These are phyloP conservation scores for Ogataea trehalophila DNA, from an alignment of 805 yeast genomes.

Conservation along the genomic window DNA sequence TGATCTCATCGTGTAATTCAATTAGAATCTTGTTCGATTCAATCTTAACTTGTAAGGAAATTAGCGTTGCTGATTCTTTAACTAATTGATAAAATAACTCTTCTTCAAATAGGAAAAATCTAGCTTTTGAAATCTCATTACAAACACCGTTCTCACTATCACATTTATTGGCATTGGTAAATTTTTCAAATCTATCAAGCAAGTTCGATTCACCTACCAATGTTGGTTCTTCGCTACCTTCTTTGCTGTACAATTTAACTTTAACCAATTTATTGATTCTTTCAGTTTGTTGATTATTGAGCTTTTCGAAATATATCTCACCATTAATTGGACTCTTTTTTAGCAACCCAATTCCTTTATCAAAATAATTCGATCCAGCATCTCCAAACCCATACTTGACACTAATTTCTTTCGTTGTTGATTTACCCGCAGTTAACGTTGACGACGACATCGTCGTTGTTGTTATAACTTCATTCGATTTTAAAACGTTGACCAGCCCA, in stretches of 20 bases:
- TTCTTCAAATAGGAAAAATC: conserved; percentile 79
- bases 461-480: conserved; percentile 57
- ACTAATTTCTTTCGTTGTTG: conserved; percentile 49
- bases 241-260: conserved; percentile 42
- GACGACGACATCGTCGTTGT: conserved; percentile 52
- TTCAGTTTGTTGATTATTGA: conserved; percentile 31
- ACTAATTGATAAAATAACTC: conserved; percentile 77
- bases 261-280: conserved; percentile 45
- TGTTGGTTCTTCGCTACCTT: conserved; percentile 36
- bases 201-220: conserved; percentile 54
- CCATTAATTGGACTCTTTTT: conserved; percentile 45
- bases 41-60: conserved; percentile 63
- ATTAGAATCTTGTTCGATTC: conserved; percentile 61
- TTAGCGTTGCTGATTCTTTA: conserved; percentile 67
- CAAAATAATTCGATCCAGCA: conserved; percentile 74
- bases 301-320: conserved; percentile 34
- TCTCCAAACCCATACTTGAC: conserved; percentile 90
- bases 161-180: conserved; percentile 1
- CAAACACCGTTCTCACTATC: conserved; percentile 6
- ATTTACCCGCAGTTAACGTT: too few relatives aligned
- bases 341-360: conserved; percentile 72
- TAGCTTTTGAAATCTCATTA: conserved; percentile 58
- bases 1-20: conserved; percentile 57
- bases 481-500: conserved; percentile 38
- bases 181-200: conserved; percentile 15